These are phyloP conservation scores for Magnaporthales sp. DNA, from an alignment of 2,329 filamentous ascomycete species.

Conservation along the genomic window DNA sequence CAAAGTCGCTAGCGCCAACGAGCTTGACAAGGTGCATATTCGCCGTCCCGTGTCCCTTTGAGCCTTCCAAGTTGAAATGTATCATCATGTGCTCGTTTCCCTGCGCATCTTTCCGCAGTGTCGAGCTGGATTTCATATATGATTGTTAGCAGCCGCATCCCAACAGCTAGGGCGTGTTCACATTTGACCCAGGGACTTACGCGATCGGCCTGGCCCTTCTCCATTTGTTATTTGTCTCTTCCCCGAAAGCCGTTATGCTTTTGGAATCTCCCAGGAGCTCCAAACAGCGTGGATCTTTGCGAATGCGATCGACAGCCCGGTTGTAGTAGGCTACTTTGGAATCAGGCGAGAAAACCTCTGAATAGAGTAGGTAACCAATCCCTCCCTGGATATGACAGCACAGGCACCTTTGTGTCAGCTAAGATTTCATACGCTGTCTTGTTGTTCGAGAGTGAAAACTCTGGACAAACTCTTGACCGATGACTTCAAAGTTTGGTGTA, in stretches of 20 bases:
- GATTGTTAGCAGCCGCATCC: constrained; percentile 7
- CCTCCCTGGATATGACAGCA: constrained; percentile 44
- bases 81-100: constrained; percentile 77
- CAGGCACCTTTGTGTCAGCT: background rate
- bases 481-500: background rate
- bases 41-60: constrained; percentile 63
- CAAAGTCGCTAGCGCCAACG: constrained; percentile 55
- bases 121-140: constrained; percentile 39
- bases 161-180: background rate
- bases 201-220: constrained; percentile 54
- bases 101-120: constrained; percentile 57
- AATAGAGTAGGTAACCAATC: constrained; percentile 71
- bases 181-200: constrained; percentile 25
- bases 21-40: constrained; percentile 69
- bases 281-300: constrained; percentile 60
- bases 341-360: constrained; percentile 74
- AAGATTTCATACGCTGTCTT: background rate
- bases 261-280: constrained; percentile 66
- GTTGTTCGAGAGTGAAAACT: background rate
- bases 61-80: constrained; percentile 81
- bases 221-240: constrained; percentile 76
- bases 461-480: no score
- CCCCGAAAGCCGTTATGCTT: constrained; percentile 73
- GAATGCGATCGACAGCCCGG: constrained; percentile 72
- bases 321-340: constrained; percentile 87